A percentile compares a stretch with the other conserved stretches of the same genome.
These are phyloP conservation scores for Nidula niveotomentosa DNA, from an alignment of 1,284 basidiomycete species.

Conservation along the genomic window DNA sequence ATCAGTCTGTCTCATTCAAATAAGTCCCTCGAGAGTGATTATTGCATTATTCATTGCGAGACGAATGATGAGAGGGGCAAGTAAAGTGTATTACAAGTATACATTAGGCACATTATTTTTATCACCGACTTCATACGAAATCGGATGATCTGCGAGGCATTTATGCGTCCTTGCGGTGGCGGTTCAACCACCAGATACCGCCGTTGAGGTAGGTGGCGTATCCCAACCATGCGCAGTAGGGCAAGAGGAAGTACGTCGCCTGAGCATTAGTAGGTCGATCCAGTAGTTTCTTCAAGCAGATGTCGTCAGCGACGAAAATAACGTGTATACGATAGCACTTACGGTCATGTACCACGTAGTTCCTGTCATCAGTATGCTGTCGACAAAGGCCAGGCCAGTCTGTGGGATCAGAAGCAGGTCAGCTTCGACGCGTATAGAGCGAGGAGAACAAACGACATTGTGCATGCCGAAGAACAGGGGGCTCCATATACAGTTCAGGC, in stretches of 20 bases:
- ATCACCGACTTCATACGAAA: no score
- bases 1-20: no score
- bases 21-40: no score
- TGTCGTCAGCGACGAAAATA: not conserved
- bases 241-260: constrained; percentile 57
- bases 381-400: constrained; percentile 58
- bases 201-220: constrained; percentile 75
- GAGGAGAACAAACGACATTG: constrained; percentile 17
- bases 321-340: constrained; percentile 16
- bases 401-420: no score
- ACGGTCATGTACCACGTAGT: constrained; percentile 68
- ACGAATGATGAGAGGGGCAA: no score
- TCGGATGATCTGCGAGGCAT: not conserved
- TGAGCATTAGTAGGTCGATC: constrained; percentile 47
- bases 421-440: no score
- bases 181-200: constrained; percentile 57
- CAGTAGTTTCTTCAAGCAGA: constrained; percentile 42
- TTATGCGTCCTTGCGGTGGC: constrained; percentile 8
- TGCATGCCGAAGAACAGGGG: constrained; percentile 71
- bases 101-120: no score
- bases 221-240: constrained; percentile 65
- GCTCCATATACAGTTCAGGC: constrained; percentile 69
- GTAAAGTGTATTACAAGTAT: no score
- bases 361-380: constrained; percentile 59
- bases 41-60: no score